A percentile compares a stretch with the other conserved stretches of the same genome.
phyloP scores from a whole-genome alignment of 768 basidiomycete species.

The Collybiopsis confluens region DNA sequence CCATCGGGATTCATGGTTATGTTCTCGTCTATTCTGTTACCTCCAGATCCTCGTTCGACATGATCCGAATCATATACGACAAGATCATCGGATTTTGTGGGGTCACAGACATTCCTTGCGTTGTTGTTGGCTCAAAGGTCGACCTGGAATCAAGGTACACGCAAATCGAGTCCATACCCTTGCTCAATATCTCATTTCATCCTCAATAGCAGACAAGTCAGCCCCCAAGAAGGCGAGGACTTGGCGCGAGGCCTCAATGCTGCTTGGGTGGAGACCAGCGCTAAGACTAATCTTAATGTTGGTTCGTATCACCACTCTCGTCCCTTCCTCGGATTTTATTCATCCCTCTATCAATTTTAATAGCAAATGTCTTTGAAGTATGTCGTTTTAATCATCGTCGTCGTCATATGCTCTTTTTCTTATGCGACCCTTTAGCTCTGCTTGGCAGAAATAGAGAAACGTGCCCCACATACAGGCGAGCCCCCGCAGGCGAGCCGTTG shows the following conservation, averaged over 20 bases:
- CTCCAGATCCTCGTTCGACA: slow-evolving; percentile 86
- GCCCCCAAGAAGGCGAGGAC: slow-evolving; percentile 65
- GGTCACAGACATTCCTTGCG: slow-evolving; percentile 80
- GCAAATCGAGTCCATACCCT: slow-evolving; percentile 3
- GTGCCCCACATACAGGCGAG: slow-evolving; percentile 41
- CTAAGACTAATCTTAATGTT: slow-evolving; percentile 83
- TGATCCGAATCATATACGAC: slow-evolving; percentile 90
- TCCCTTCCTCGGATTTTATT: slow-evolving; percentile 1
- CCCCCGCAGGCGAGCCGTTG: slow-evolving; percentile 41
- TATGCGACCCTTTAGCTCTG: slow-evolving; percentile 55
- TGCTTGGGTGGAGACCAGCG: slow-evolving; percentile 86
- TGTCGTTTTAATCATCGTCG: neutral
- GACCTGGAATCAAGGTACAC: slow-evolving; percentile 75
- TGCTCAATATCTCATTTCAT: neutral
- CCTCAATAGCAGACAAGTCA: slow-evolving; percentile 73
- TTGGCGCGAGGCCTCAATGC: slow-evolving; percentile 70
- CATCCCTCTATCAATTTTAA: slow-evolving; percentile 1
- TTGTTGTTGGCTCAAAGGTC: slow-evolving; percentile 90
- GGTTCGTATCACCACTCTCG: slow-evolving; percentile 48
- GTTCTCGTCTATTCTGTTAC: slow-evolving; percentile 95
- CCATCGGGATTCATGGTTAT: slow-evolving; percentile 96
- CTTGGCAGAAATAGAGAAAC: slow-evolving; percentile 78
- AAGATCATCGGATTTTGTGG: slow-evolving; percentile 90
- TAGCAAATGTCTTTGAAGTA: slow-evolving; percentile 76
- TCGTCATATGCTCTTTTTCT: too few species aligned